Evolutionary conservation across 2,329 filamentous ascomycete species (phyloP).

Genomic region (Epichloe hybrida): DNA sequence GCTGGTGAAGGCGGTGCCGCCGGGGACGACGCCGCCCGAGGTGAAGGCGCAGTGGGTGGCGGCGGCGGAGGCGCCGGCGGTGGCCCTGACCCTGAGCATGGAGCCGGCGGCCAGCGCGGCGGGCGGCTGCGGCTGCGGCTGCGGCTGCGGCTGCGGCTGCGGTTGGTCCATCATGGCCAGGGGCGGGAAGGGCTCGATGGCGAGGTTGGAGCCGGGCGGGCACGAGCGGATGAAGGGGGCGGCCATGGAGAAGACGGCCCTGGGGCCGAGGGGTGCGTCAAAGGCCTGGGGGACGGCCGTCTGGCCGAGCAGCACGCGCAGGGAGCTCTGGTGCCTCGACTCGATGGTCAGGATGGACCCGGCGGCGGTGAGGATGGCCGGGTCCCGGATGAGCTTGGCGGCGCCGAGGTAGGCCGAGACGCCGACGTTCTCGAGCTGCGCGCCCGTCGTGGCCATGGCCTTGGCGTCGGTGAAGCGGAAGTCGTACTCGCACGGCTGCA

Average conservation of each 20-base stretch:
- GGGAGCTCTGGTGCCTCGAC: conserved; percentile 59
- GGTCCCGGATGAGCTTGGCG: conserved; percentile 47
- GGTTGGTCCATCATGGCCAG: conserved; percentile 28
- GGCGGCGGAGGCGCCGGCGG: conserved; percentile 12
- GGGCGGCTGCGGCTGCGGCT: conserved; percentile 9
- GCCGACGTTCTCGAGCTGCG: conserved; percentile 59
- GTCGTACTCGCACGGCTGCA: conserved; percentile 58
- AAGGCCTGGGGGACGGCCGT: conserved; percentile 54
- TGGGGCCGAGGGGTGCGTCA: conserved; percentile 54
- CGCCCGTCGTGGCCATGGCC: conserved; percentile 55
- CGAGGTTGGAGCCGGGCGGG: conserved; percentile 51
- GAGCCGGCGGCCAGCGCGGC: conserved; percentile 21
- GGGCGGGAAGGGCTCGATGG: conserved; percentile 46
- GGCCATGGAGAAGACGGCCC: conserved; percentile 60
- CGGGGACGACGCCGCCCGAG: conserved; percentile 40
- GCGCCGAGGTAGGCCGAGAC: conserved; percentile 63
- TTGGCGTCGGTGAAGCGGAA: conserved; percentile 54
- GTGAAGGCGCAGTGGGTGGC: conserved; percentile 55
- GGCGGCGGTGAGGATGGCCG: conserved; percentile 49
- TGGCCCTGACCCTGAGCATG: conserved; percentile 30
- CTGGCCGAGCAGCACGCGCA: conserved; percentile 45
- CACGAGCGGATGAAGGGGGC: conserved; percentile 60
- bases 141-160: conserved; percentile 7
- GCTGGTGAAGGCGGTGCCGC: conserved; percentile 45
- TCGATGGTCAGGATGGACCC: conserved; percentile 61